Percentiles rank a stretch among this genome's conserved stretches.
Evolutionary conservation across 345 rosid genomes (phyloP).

Genomic region (Salix exigua): DNA sequence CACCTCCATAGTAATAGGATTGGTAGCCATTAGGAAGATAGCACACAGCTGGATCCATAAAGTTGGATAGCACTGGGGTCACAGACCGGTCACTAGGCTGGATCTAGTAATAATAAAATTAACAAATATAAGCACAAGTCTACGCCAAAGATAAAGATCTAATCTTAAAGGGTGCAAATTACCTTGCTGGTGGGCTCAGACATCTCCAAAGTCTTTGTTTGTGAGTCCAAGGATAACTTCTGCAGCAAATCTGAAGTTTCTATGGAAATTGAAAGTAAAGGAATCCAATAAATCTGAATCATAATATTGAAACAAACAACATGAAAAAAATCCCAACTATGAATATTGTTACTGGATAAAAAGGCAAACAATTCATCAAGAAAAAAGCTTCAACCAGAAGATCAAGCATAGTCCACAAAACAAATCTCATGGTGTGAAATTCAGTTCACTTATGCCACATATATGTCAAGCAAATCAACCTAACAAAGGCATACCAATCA

Average conservation of each 20-base stretch:
- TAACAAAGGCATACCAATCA: background rate
- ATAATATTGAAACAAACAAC: background rate
- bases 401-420: background rate
- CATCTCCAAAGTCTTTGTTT: constrained; percentile 56
- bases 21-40: constrained; percentile 57
- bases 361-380: background rate
- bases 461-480: background rate
- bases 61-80: constrained; percentile 56
- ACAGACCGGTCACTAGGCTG: constrained; percentile 53
- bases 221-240: constrained; percentile 65
- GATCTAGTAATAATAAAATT: constrained; percentile 49
- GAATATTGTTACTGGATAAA: background rate
- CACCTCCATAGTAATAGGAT: constrained; percentile 55
- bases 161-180: background rate
- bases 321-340: background rate
- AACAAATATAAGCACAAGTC: constrained; percentile 21
- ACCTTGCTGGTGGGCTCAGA: constrained; percentile 80
- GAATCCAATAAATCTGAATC: constrained; percentile 25
- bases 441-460: background rate
- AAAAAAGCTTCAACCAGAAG: background rate
- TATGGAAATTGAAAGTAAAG: constrained; percentile 44
- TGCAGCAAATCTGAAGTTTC: constrained; percentile 83
- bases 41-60: constrained; percentile 58
- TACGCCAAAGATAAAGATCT: background rate
- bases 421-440: background rate